Evolutionary conservation across 2,329 filamentous ascomycete species (phyloP).

Genomic region (Arthrobotrys sphaeroides): DNA sequence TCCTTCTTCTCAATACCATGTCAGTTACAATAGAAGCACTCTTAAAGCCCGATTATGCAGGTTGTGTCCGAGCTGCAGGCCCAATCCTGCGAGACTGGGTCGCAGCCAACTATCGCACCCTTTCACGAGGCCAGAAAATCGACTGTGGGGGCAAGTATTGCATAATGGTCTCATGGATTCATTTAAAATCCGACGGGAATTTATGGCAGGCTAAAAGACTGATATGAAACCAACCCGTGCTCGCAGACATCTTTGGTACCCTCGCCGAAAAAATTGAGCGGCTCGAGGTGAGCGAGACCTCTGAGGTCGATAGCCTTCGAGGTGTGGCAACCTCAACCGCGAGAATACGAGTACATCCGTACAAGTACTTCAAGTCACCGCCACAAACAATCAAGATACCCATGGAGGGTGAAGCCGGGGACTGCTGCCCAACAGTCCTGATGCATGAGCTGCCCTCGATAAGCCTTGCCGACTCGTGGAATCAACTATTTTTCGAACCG

Average conservation of each 20-base stretch:
- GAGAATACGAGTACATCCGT: slow-evolving; percentile 41
- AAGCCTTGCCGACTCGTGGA: slow-evolving; percentile 25
- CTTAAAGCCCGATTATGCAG: slow-evolving; percentile 11
- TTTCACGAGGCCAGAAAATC: slow-evolving; percentile 30
- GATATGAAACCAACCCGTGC: neutral
- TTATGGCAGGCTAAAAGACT: neutral
- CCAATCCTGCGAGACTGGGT: slow-evolving; percentile 24
- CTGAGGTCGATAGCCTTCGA: neutral
- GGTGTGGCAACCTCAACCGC: slow-evolving; percentile 24
- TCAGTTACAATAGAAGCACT: slow-evolving; percentile 31
- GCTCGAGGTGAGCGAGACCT: slow-evolving; percentile 35
- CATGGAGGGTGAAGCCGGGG: slow-evolving; percentile 20
- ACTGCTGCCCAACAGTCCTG: slow-evolving; percentile 25
- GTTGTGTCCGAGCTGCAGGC: neutral
- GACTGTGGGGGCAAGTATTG: slow-evolving; percentile 20
- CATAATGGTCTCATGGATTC: neutral
- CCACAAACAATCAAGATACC: slow-evolving; percentile 33
- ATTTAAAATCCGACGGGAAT: neutral
- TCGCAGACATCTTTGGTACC: slow-evolving; percentile 19
- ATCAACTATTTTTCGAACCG: slow-evolving; percentile 56
- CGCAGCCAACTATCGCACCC: slow-evolving; percentile 10
- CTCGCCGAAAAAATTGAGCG: slow-evolving; percentile 23
- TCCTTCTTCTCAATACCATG: neutral
- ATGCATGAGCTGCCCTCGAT: slow-evolving; percentile 34
- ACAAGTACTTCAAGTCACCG: slow-evolving; percentile 43